Evolutionary conservation across 2,329 filamentous ascomycete genomes (phyloP).

Genomic region (Fusarium vanettenii): DNA sequence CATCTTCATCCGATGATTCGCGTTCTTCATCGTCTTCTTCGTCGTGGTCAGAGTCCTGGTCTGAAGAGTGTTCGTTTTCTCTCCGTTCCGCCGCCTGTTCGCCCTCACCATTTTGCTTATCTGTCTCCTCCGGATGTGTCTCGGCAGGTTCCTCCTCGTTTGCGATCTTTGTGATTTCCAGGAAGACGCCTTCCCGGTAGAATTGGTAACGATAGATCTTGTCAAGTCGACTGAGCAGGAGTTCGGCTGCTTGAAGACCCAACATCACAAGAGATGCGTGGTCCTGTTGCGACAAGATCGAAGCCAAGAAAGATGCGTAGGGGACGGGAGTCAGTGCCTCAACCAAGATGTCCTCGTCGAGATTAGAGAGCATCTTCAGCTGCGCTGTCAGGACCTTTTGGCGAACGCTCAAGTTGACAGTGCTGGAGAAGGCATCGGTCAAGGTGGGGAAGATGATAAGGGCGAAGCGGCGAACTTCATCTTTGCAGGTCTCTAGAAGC

Average conservation of each 20-base stretch:
- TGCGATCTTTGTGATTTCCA: constrained; percentile 87
- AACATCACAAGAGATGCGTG: constrained; percentile 88
- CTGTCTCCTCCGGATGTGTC: constrained; percentile 21
- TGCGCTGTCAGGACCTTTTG: constrained; percentile 97
- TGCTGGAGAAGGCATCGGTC: constrained; percentile 97
- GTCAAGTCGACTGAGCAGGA: constrained; percentile 86
- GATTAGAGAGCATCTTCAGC: constrained; percentile 95
- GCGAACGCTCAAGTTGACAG: constrained; percentile 92
- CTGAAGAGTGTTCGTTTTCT: constrained; percentile 45
- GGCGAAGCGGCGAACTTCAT: constrained; percentile 90
- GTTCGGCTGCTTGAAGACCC: constrained; percentile 88
- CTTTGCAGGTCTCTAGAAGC: constrained; percentile 83
- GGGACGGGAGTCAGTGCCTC: constrained; percentile 89
- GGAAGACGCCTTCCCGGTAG: constrained; percentile 94
- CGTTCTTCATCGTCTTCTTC: constrained; percentile 50
- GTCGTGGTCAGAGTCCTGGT: constrained; percentile 45
- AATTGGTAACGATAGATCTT: constrained; percentile 95
- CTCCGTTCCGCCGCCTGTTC: constrained; percentile 44
- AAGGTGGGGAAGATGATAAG: constrained; percentile 93
- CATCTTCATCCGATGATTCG: constrained; percentile 55
- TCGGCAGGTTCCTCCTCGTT: constrained; percentile 54
- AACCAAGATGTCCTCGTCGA: constrained; percentile 86
- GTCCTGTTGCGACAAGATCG: constrained; percentile 95
- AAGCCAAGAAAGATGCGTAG: constrained; percentile 94
- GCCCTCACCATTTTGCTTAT: constrained; percentile 39